These are phyloP conservation scores for Caloboletus firmus DNA, from an alignment of 1,284 basidiomycete genomes.

Conservation along the genomic window DNA sequence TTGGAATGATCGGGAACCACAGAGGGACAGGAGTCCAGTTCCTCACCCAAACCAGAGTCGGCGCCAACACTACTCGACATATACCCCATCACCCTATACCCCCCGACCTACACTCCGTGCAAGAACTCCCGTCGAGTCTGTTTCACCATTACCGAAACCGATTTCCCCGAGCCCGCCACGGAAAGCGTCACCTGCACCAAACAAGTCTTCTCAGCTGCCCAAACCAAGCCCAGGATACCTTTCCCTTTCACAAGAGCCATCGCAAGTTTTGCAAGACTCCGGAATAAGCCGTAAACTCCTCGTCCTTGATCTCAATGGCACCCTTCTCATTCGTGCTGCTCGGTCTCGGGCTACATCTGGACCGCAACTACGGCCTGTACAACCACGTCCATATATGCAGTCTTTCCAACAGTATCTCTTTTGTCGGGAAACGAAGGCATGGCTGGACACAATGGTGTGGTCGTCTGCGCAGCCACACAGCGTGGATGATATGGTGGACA, in stretches of 20 bases:
- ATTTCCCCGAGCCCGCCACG: neutral
- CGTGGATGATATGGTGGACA: slow-evolving; percentile 69
- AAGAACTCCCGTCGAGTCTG: slow-evolving; percentile 7
- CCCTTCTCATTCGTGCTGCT: slow-evolving; percentile 65
- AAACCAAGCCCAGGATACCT: slow-evolving; percentile 43
- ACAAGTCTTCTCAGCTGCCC: slow-evolving; percentile 1
- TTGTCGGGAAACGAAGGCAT: slow-evolving; percentile 50
- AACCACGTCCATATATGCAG: slow-evolving; percentile 68
- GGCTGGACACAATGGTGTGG: slow-evolving; percentile 86
- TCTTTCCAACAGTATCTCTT: slow-evolving; percentile 67
- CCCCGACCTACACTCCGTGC: slow-evolving; percentile 7
- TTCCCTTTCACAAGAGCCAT: slow-evolving; percentile 36
- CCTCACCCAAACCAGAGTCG: slow-evolving; percentile 1
- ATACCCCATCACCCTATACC: slow-evolving; percentile 7
- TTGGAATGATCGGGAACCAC: slow-evolving; percentile 5
- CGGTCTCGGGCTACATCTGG: slow-evolving; percentile 28
- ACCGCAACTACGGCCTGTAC: slow-evolving; percentile 34
- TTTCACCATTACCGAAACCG: neutral
- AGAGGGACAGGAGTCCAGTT: slow-evolving; percentile 6
- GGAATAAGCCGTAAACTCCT: slow-evolving; percentile 60
- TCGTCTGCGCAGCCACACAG: slow-evolving; percentile 81
- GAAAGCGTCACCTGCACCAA: slow-evolving; percentile 5
- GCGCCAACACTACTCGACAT: slow-evolving; percentile 11
- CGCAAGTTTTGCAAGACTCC: slow-evolving; percentile 36
- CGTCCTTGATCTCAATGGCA: slow-evolving; percentile 82